Evolutionary conservation across 495 filamentous ascomycete genomes (phyloP).

Genomic region (Elaphomyces granulatus): DNA sequence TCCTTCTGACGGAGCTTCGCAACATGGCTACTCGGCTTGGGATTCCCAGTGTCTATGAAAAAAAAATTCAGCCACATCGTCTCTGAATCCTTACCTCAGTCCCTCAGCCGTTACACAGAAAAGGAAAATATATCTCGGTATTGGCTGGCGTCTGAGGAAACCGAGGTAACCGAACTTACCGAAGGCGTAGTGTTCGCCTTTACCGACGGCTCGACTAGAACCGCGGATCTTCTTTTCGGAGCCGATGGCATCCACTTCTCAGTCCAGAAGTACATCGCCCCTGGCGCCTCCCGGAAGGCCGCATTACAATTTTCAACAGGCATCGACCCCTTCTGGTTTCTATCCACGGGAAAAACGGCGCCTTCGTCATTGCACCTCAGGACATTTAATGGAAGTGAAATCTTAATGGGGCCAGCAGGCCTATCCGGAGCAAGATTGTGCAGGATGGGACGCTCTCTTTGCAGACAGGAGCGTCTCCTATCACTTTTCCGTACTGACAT

Average conservation of each 20-base stretch:
- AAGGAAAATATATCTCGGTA: too few species aligned
- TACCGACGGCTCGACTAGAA: conserved; percentile 20
- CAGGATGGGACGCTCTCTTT: conserved; percentile 21
- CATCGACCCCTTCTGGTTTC: conserved; percentile 26
- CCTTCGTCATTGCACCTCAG: conserved; percentile 35
- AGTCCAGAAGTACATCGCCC: conserved; percentile 27
- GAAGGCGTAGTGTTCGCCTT: conserved; percentile 27
- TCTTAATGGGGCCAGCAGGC: conserved; percentile 29
- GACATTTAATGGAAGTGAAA: conserved; percentile 27
- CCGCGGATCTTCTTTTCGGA: conserved; percentile 26
- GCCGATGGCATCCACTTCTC: conserved; percentile 37
- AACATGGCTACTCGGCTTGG: not conserved
- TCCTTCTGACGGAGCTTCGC: not conserved
- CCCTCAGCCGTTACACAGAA: too few species aligned
- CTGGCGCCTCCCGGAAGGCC: conserved; percentile 13
- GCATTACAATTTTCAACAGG: conserved; percentile 10
- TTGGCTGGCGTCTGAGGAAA: too few species aligned
- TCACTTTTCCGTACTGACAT: conserved; percentile 17
- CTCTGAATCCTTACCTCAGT: conserved; percentile 20
- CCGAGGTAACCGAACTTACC: too few species aligned
- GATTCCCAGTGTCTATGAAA: conserved; percentile 27
- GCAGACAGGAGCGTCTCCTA: conserved; percentile 21
- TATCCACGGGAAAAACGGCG: conserved; percentile 26
- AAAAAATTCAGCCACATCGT: conserved; percentile 27
- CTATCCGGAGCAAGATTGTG: conserved; percentile 17